Percentiles rank a stretch among this genome's conserved stretches.
phyloP scores from a whole-genome alignment of 176 grass and related monocot genomes.

The Carex cristatella region DNA sequence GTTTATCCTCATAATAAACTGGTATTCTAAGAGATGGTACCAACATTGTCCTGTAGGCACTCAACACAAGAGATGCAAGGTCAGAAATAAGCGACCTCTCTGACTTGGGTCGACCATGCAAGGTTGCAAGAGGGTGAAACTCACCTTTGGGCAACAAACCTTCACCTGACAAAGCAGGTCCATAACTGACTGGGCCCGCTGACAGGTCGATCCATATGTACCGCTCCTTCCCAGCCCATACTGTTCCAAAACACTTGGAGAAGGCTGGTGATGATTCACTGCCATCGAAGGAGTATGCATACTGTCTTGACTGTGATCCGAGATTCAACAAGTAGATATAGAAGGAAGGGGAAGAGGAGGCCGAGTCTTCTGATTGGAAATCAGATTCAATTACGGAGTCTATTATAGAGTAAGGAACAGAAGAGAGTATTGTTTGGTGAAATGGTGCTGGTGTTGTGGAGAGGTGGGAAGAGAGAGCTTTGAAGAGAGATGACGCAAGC shows the following conservation, averaged over 20 bases:
- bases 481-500: slow-evolving; percentile 2
- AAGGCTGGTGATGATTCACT: slow-evolving; percentile 44
- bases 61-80: slow-evolving; percentile 62
- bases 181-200: slow-evolving; percentile 77
- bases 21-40: slow-evolving; percentile 85
- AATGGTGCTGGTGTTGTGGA: slow-evolving; percentile 43
- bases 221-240: slow-evolving; percentile 83
- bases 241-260: slow-evolving; percentile 65
- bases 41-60: slow-evolving; percentile 64
- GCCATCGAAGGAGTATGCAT: slow-evolving; percentile 51
- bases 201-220: slow-evolving; percentile 92
- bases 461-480: slow-evolving; percentile 42
- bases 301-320: slow-evolving; percentile 45
- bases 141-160: slow-evolving; percentile 88
- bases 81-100: slow-evolving; percentile 59
- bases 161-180: slow-evolving; percentile 79
- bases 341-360: slow-evolving; percentile 43
- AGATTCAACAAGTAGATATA: slow-evolving; percentile 90
- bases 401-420: slow-evolving; percentile 67
- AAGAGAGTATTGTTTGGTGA: slow-evolving; percentile 43
- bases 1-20: slow-evolving; percentile 60
- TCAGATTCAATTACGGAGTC: slow-evolving; percentile 57
- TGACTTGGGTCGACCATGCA: slow-evolving; percentile 72
- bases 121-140: slow-evolving; percentile 75
- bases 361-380: slow-evolving; percentile 34